A percentile compares a stretch with the other conserved stretches of the same genome.
phyloP scores from a whole-genome alignment of 2,329 filamentous ascomycete genomes.

The Trichoderma polysporum region DNA sequence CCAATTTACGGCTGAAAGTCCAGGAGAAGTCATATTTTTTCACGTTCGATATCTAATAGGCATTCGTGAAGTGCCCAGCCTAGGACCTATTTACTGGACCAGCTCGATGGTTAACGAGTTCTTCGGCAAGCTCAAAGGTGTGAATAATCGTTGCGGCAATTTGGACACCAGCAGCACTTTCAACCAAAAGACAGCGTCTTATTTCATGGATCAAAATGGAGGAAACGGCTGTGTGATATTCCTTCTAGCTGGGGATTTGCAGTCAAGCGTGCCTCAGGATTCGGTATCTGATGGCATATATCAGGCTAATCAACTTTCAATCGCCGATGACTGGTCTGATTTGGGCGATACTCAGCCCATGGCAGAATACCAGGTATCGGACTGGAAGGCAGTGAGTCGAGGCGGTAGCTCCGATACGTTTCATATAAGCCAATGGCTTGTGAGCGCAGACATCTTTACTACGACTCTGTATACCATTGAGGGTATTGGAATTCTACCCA shows the following conservation, averaged over 20 bases:
- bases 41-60: constrained; percentile 44
- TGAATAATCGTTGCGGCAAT: constrained; percentile 43
- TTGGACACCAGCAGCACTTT: constrained; percentile 27
- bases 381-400: constrained; percentile 27
- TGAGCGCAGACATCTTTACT: constrained; percentile 30
- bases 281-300: constrained; percentile 35
- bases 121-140: constrained; percentile 40
- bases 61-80: constrained; percentile 37
- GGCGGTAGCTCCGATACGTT: constrained; percentile 28
- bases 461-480: constrained; percentile 31
- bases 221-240: constrained; percentile 37
- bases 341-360: constrained; percentile 29
- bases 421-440: constrained; percentile 35
- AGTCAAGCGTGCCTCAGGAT: constrained; percentile 26
- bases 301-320: constrained; percentile 25
- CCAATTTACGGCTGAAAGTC: constrained; percentile 44
- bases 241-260: constrained; percentile 31
- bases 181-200: constrained; percentile 29
- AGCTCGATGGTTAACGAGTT: constrained; percentile 43
- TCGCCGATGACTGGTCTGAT: constrained; percentile 35
- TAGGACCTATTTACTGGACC: constrained; percentile 35
- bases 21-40: constrained; percentile 47
- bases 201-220: constrained; percentile 35
- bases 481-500: constrained; percentile 33
- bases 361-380: constrained; percentile 27